Evolutionary conservation across 2,329 filamentous ascomycete genomes (phyloP), one percentile per base, ranked within the genome.

Genomic region (Aurifilum marmelostoma): DNA sequence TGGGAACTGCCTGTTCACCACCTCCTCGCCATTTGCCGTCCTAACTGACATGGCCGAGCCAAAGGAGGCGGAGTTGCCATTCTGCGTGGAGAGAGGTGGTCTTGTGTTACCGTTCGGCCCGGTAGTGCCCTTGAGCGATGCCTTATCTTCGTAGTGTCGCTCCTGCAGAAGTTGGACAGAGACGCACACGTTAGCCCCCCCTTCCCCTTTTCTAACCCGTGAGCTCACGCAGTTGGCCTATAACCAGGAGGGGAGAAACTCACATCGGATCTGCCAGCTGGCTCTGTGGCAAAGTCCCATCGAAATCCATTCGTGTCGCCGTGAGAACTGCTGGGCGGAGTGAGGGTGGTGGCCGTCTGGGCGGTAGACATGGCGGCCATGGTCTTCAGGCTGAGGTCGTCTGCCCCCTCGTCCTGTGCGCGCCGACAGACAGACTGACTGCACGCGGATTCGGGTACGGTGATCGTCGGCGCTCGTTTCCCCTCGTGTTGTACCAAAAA

Each of bases 311-410:
- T 80, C 61, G 80, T 79, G 60, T 84, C 79, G 63, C 80, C 85
- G 75, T 87, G 82, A 67, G 81, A 82, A 75, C 83, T 85, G 72
- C 80, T 80, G 21, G 84, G 81, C 68, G 84, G 82, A 71, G 82
- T 83, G 70, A 87, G 77, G 60, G 83, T 81, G 70, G 83, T 80
- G 65, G 83, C 80, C 71, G 82, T 82, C 71, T 83, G 82, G 73
- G 79, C 80, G 73, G 84, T 79, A 73, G 85, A 84, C 77, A 88
- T 82, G 75, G 84, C 81, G 74, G 85, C 82, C 86, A 87, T 88
- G 72, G 69, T 71, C n/a, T 74, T 65, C 34, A 4, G 72, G 72
- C 70, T 61, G 50, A n/a, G 18, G 61, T n/a, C 60, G 43, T n/a
- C 34, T 67, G 61, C 66, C 64, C 56, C 27, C 29, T n/a, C n/a